These are phyloP conservation scores for Mollisiaceae sp. DNA, from an alignment of 2,329 filamentous ascomycete genomes.

Conservation along the genomic window DNA sequence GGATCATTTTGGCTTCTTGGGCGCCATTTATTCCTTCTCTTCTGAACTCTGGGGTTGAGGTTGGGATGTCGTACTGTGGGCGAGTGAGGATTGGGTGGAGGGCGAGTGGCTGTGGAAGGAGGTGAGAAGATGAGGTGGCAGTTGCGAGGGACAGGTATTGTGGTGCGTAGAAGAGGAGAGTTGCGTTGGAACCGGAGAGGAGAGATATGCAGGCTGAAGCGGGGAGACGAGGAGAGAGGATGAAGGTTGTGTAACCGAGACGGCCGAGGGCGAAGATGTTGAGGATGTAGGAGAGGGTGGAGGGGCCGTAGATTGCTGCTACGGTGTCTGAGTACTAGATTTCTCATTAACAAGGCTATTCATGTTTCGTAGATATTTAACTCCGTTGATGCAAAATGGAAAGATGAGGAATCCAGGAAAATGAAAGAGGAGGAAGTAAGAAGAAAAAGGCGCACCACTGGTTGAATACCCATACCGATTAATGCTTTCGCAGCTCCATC, in stretches of 20 bases:
- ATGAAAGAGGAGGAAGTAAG: not conserved
- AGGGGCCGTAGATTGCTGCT: conserved; percentile 5
- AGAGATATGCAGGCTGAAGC: not conserved
- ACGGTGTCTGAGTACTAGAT: not conserved
- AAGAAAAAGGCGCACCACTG: conserved; percentile 13
- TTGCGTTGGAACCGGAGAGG: not conserved
- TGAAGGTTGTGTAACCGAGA: conserved; percentile 6
- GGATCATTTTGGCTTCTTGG: not conserved
- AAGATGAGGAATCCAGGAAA: not conserved
- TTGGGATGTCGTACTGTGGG: conserved; percentile 24
- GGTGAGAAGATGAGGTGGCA: not conserved
- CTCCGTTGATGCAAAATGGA: not conserved
- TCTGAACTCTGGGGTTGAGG: conserved; percentile 25
- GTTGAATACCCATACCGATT: conserved; percentile 14
- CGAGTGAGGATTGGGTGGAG: not conserved
- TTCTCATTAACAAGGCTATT: not conserved
- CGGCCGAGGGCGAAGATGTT: conserved; percentile 5
- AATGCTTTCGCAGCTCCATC: conserved; percentile 30
- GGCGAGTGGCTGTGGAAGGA: not conserved
- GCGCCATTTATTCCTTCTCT: not conserved
- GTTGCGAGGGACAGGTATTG: conserved; percentile 4
- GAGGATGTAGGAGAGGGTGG: conserved; percentile 3
- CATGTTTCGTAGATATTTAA: not conserved
- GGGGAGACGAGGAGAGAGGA: not conserved
- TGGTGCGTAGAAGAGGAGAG: conserved; percentile 7